phyloP scores from a whole-genome alignment of 495 filamentous ascomycete genomes.

The Parachaetomium inaequale region DNA sequence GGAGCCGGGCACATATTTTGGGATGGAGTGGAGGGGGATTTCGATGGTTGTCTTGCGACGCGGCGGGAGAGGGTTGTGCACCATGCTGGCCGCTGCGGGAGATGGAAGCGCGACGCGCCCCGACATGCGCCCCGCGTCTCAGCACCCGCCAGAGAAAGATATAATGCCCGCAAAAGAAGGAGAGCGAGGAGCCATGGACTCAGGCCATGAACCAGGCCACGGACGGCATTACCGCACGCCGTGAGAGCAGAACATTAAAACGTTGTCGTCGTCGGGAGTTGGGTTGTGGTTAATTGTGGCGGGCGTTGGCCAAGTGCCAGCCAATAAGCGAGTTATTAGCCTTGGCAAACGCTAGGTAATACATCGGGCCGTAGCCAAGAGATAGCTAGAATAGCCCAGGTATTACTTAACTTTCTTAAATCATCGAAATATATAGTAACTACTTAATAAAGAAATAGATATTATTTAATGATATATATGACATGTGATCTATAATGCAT shows the following conservation, averaged over 20 bases:
- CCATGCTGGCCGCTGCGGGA: constrained; percentile 11
- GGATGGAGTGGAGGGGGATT: constrained; percentile 35
- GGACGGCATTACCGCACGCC: neutral
- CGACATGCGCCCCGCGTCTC: neutral
- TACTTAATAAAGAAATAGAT: no score
- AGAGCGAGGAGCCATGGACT: neutral
- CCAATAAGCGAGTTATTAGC: no score
- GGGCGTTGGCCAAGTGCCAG: neutral
- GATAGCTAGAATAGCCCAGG: no score
- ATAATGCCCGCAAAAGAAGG: neutral
- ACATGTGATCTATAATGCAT: no score
- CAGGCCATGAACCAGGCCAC: neutral
- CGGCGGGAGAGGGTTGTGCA: neutral
- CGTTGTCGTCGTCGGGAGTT: neutral
- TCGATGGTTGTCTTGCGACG: constrained; percentile 29
- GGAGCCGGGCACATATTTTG: constrained; percentile 37
- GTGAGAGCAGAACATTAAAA: neutral
- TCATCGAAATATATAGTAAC: no score
- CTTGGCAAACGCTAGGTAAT: no score
- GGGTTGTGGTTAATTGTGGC: neutral
- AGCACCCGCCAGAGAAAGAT: neutral
- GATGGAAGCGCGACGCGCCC: neutral
- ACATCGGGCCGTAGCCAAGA: no score
- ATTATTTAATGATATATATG: no score
- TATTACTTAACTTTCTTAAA: no score